Evolutionary conservation across 257 asterid species (phyloP).

Genomic region (Nicotiana paniculata): DNA sequence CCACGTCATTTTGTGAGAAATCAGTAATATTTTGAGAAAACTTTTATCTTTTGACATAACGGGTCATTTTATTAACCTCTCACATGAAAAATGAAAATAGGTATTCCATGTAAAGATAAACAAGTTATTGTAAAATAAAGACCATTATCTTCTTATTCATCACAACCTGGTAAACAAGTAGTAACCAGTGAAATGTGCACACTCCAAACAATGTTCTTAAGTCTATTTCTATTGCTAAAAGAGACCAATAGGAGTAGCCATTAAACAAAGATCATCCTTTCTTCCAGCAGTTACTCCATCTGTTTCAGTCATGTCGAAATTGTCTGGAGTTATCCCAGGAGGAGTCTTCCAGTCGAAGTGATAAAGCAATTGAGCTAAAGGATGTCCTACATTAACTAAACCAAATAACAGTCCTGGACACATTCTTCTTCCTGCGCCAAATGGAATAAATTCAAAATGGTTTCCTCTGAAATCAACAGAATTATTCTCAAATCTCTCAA

Average conservation of each 20-base stretch:
- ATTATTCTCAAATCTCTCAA: slow-evolving; percentile 15
- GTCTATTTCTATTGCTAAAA: background rate
- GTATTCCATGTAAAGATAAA: too few species aligned
- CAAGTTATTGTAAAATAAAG: too few species aligned
- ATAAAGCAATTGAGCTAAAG: background rate
- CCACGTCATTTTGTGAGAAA: too few species aligned
- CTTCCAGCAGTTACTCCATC: background rate
- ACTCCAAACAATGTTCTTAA: background rate
- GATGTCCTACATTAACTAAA: slow-evolving; percentile 12
- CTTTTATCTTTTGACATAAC: too few species aligned
- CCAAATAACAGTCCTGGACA: slow-evolving; percentile 20
- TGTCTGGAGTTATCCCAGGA: background rate
- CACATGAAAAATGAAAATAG: background rate
- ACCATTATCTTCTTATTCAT: background rate
- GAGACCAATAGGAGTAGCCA: background rate
- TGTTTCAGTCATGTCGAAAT: background rate
- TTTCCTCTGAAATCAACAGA: slow-evolving; percentile 17
- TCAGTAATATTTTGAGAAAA: too few species aligned
- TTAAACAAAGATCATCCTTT: too few species aligned
- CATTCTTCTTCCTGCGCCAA: slow-evolving; percentile 23
- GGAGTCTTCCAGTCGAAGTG: slow-evolving; percentile 19
- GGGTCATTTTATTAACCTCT: too few species aligned
- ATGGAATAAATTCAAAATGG: slow-evolving; percentile 23
- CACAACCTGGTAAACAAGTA: background rate
- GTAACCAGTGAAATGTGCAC: background rate